Conservation (phyloP, 2,329 filamentous ascomycete genomes). For the Colletotrichum somersetense region DNA sequence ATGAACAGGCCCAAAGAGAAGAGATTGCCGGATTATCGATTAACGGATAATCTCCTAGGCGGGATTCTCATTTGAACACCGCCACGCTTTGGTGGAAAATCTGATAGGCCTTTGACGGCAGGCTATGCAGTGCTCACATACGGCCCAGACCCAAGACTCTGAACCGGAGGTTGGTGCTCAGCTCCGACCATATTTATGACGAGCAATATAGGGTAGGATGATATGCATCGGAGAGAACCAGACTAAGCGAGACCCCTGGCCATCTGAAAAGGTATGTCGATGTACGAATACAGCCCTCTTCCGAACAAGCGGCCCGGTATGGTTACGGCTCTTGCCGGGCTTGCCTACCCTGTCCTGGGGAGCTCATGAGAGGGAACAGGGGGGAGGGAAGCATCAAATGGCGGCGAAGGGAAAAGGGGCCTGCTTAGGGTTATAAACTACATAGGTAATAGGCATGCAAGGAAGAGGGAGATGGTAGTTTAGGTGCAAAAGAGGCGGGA, state of each 20-base stretch:
- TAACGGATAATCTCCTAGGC: conserved; percentile 34
- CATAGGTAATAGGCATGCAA: background rate
- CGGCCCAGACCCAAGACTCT: background rate
- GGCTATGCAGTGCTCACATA: background rate
- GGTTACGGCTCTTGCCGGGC: background rate
- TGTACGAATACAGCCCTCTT: conserved; percentile 12
- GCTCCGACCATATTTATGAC: background rate
- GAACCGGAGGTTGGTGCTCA: background rate
- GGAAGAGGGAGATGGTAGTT: conserved; percentile 8
- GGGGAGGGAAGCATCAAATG: background rate
- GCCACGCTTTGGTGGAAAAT: background rate
- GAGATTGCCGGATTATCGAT: conserved; percentile 26
- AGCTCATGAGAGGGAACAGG: conserved; percentile 20
- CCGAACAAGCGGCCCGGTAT: conserved; percentile 21
- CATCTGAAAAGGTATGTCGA: conserved; percentile 15
- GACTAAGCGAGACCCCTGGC: conserved; percentile 8
- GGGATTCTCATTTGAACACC: background rate
- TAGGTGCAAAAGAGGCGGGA: background rate
- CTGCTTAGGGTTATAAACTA: too few relatives aligned
- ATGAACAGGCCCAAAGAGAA: conserved; percentile 6
- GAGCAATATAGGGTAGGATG: background rate
- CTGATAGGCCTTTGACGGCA: background rate
- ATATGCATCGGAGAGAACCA: background rate
- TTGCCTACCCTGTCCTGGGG: conserved; percentile 16
- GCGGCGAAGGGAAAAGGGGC: background rate